These are phyloP conservation scores for Diaporthe humulicola DNA, from an alignment of 2,329 filamentous ascomycete genomes.

Conservation along the genomic window DNA sequence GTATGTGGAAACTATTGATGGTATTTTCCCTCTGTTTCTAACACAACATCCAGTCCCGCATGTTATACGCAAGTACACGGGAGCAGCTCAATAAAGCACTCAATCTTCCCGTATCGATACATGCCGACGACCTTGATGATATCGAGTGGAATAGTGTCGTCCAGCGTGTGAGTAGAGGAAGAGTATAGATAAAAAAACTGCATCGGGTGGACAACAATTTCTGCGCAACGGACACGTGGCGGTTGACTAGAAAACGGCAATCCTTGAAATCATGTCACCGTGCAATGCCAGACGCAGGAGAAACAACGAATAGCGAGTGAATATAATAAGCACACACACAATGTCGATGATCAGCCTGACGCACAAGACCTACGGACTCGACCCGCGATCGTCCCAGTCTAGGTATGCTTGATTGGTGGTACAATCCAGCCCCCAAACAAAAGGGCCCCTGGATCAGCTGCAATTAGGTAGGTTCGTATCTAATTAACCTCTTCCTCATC, in stretches of 20 bases:
- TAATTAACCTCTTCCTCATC: conserved; percentile 12
- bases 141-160: neutral
- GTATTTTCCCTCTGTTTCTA: neutral
- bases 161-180: neutral
- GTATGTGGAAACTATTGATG: neutral
- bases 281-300: neutral
- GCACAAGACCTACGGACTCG: neutral
- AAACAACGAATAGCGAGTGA: conserved; percentile 3
- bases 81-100: conserved; percentile 1
- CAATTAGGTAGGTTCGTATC: conserved; percentile 19
- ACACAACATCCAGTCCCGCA: neutral
- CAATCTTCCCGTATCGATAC: neutral
- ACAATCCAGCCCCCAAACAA: neutral
- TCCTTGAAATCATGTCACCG: neutral
- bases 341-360: neutral
- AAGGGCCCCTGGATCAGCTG: neutral
- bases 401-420: neutral
- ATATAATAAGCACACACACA: conserved; percentile 2
- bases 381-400: conserved; percentile 1
- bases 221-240: too few species aligned
- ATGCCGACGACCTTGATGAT: neutral
- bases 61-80: neutral
- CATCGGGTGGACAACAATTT: too few species aligned
- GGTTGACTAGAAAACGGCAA: neutral
- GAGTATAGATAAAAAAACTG: neutral